Base-by-base conservation (phyloP, 495 filamentous ascomycete genomes). In the Penicillium paradoxum region DNA sequence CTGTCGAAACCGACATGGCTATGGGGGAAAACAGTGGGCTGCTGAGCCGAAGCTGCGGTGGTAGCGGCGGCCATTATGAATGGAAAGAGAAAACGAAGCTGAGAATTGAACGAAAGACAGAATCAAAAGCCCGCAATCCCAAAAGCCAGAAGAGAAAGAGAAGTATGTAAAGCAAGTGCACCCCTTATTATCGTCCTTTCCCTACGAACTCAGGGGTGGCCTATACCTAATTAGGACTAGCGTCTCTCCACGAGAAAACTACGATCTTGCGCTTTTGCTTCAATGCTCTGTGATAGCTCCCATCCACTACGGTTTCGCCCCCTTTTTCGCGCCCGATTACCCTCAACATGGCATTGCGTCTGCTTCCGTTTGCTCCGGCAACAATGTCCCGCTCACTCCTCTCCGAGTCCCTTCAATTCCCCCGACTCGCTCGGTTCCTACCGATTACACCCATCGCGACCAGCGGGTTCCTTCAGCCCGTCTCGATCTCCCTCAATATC, bases 1-100 rank as follows among this genome's bases (percentile, higher is more conserved):
- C 93, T 97, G 79, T 98, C 91, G 77, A 97, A 96, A 82, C 95
- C 91, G 75, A 97, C 93, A 80, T 97, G 92, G 83, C 86, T 93
- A 68, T 89, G 84, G 65, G 93, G 93, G 71, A 89, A 95, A 63
- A 97, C 88, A 24, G 81, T 76, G 59, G 72, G 70, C 56, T 70
- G 69, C 49, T 74, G 64, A 54, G 73, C 64, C 58, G 76, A 65
- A 62, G 76, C 69, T 54, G 76, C 64, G 55, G 64, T 72, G 45
- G 77, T 72, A 63, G 79, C 63, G 58, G 77, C 70, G 49, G 78
- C 78, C 79, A 84, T 83, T 69, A 58, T 71, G 55, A 27, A 30
- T 37, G 9, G 22, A 27, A 21, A 36, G 39, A 30, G 33, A 53
- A 32, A 56, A 34, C 27, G 49, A 30, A 27, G 38, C 25, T 45